Conservation (phyloP, 305 asterid species). For the Solanum hybrid region DNA sequence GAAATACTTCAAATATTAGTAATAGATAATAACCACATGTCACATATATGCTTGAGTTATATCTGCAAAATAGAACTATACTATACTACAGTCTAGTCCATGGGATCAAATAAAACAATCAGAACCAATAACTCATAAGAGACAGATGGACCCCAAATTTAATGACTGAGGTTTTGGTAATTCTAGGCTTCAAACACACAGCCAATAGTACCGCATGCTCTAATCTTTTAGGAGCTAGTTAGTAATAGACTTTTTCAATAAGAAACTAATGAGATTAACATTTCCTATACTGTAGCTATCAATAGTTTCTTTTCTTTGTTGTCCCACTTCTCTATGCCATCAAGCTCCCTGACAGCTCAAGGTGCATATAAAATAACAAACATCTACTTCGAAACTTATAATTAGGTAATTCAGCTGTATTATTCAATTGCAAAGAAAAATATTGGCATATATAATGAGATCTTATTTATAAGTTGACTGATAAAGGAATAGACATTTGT, state of each 20-base stretch:
- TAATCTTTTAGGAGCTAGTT: not conserved
- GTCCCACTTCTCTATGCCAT: not conserved
- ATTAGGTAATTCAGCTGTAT: not conserved
- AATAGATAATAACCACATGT: not conserved
- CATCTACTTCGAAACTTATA: not conserved
- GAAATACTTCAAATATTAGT: not conserved
- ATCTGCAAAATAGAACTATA: not conserved
- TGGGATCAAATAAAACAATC: not conserved
- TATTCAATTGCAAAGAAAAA: not conserved
- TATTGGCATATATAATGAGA: not conserved
- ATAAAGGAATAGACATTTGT: not conserved
- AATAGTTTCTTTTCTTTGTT: not conserved
- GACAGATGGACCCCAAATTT: not conserved
- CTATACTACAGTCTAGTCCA: not conserved
- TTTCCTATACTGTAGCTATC: not conserved
- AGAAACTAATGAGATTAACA: not conserved
- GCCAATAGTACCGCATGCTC: not conserved
- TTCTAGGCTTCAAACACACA: not conserved
- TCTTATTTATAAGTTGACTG: not conserved
- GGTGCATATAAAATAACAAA: not conserved
- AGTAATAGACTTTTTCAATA: not conserved
- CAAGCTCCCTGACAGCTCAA: not conserved
- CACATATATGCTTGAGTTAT: not conserved
- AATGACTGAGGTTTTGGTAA: not conserved
- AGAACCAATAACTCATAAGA: not conserved